Evolutionary conservation across 805 yeast species (phyloP), one percentile per base, ranked within the genome.

Genomic region (Alloascoidea hylecoeti): DNA sequence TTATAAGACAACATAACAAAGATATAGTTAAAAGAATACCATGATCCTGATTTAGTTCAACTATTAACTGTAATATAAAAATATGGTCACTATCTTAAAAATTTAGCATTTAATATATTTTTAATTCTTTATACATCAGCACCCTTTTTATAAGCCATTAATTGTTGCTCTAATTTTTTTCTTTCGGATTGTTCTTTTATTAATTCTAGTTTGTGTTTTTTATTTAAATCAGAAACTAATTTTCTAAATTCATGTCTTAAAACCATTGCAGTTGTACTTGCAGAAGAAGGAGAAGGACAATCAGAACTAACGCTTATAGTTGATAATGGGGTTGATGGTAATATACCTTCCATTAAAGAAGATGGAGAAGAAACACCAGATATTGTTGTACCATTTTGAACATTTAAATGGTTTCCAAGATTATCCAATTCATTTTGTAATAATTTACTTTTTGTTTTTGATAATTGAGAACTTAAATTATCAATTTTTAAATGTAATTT

Each of bases 291-390:
- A 23, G n/a, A 9, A 23, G 13, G 9, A 23, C 13, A 23, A 9
- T 23, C 30, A 23, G n/a, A 9, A n/a, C n/a, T 23, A 23, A 9
- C n/a, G n/a, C n/a, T 23, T 9, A n/a, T 23, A 9, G 30, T 23
- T 23, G 30, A 23, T 23, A 23, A 9, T 23, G 30, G 30, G 30
- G 30, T 23, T 23, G 30, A 9, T 23, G 30, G 30, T 23, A n/a
- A n/a, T 9, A 9, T n/a, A 9, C n/a, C n/a, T 23, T 23, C 30
- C 9, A n/a, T 9, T 9, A 23, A 23, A 23, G 9, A 9, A 23
- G 13, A 9, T 23, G 30, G 13, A 9, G n/a, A 23, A 23, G 30
- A 23, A n/a, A 9, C n/a, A n/a, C 30, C n/a, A n/a, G 13, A 9
- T n/a, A 23, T 23, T 23, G 30, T 9, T 23, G 30, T 23, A 9